Base-by-base conservation (phyloP, 148 eudicot genomes). In the Fagopyrum homotropicum region DNA sequence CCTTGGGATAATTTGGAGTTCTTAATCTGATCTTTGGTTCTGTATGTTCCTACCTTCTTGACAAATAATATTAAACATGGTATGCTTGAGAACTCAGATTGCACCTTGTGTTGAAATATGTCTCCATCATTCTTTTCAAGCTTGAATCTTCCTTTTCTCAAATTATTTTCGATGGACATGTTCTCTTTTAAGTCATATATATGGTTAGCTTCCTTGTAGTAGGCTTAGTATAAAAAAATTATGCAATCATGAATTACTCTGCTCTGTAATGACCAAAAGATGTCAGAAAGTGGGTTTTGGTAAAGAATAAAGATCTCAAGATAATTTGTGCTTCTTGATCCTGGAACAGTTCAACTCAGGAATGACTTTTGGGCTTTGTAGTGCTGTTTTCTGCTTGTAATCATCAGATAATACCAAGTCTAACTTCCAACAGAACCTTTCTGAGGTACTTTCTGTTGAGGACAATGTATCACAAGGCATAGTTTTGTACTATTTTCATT, bases 1-100 rank as follows among this genome's bases (percentile, higher is more conserved):
- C 16, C 69, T 29, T 63, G 69, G 12, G 45, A 60, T 29, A 14
- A 63, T 4, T 64, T 40, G 69, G 44, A 64, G 45, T 16, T 64
- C 43, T 4, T 64, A 64, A 4, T 35, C 69, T n/a, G 4, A 64
- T 5, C 46, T 35, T 5, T 14, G 71, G 71, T 12, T 61, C 30
- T 61, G 9, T 35, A 29, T 61, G 43, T 61, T 61, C 44, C 43
- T 29, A 14, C 68, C 10, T 29, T 26, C 17, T 64, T 40, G 46
- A 17, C 71, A 66, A 40, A 66, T 45, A 66, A 14, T 46, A 66
- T 66, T 66, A 6, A 66, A 35, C 47, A 40, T 40, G 69, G 69
- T 63, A 63, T 30, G 45, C 45, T 29, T 30, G 9, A 63, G 69
- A 63, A 30, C 7, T 11, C 44, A 29, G 64, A 22, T 8, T 59